Percentiles rank a stretch among this genome's conserved stretches.
Conservation (phyloP, 768 basidiomycete genomes). For the Leccinum truebloodii region DNA sequence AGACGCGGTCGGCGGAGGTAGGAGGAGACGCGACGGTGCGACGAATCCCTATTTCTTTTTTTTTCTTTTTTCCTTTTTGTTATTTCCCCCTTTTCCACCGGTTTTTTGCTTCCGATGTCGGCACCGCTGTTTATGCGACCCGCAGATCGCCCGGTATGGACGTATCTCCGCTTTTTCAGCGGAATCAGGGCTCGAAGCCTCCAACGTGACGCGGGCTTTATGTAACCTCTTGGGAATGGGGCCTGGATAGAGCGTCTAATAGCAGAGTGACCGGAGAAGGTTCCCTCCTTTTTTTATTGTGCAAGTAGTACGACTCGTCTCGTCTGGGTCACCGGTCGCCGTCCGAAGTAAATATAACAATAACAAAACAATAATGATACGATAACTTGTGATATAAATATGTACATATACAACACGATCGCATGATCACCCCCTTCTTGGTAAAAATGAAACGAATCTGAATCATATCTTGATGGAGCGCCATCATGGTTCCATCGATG, state of each 20-base stretch:
- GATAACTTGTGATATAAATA: neutral
- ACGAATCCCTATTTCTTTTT: neutral
- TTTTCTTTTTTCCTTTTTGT: neutral
- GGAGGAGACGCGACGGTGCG: neutral
- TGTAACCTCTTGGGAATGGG: conserved; percentile 1
- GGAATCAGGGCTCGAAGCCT: neutral
- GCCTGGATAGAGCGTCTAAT: neutral
- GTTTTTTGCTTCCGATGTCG: conserved; percentile 11
- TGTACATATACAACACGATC: neutral
- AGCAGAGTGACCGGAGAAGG: neutral
- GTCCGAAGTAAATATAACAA: neutral
- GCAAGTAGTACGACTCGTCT: neutral
- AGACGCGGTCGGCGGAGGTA: conserved; percentile 2
- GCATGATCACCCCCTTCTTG: neutral
- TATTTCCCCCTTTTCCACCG: neutral
- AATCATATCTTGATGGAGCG: neutral
- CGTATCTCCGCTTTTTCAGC: neutral
- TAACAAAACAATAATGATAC: no score
- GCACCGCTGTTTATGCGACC: conserved; percentile 21
- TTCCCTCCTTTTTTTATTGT: neutral
- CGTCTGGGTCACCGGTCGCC: neutral
- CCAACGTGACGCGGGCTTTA: neutral
- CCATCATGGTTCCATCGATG: neutral
- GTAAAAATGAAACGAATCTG: neutral
- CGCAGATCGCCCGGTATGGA: neutral